These are phyloP conservation scores for Diospyros kaki DNA, from an alignment of 148 eudicot genomes.

Conservation along the genomic window DNA sequence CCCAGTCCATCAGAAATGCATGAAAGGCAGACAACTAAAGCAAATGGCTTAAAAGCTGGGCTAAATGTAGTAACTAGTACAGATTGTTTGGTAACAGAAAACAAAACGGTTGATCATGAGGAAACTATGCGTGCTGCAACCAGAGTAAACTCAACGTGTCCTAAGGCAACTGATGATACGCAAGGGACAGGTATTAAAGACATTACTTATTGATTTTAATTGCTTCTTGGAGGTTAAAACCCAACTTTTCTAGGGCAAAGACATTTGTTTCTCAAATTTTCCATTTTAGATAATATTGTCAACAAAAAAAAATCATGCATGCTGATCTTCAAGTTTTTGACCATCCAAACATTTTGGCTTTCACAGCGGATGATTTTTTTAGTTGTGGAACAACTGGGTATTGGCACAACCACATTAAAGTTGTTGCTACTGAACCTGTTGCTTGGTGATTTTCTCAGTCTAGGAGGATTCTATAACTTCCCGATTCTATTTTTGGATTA, in stretches of 20 bases:
- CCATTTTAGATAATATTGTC: background rate
- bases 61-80: slow-evolving; percentile 15
- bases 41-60: background rate
- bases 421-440: background rate
- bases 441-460: background rate
- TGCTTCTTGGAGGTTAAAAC: background rate
- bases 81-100: slow-evolving; percentile 3
- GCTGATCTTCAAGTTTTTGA: background rate
- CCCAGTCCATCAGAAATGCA: background rate
- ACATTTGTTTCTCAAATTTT: background rate
- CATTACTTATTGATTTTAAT: background rate
- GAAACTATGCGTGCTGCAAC: background rate
- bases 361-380: background rate
- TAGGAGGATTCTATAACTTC: background rate
- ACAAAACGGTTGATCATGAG: background rate
- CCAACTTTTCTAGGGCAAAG: background rate
- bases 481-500: background rate
- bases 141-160: background rate
- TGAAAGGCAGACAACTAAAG: background rate
- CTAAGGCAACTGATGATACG: slow-evolving; percentile 8
- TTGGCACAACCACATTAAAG: background rate
- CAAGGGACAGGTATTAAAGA: slow-evolving; percentile 14
- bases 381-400: background rate
- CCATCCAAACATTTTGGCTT: background rate
- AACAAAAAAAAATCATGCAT: background rate